These are phyloP conservation scores for Caloboletus inedulis DNA, from an alignment of 1,284 basidiomycete genomes.

Conservation along the genomic window DNA sequence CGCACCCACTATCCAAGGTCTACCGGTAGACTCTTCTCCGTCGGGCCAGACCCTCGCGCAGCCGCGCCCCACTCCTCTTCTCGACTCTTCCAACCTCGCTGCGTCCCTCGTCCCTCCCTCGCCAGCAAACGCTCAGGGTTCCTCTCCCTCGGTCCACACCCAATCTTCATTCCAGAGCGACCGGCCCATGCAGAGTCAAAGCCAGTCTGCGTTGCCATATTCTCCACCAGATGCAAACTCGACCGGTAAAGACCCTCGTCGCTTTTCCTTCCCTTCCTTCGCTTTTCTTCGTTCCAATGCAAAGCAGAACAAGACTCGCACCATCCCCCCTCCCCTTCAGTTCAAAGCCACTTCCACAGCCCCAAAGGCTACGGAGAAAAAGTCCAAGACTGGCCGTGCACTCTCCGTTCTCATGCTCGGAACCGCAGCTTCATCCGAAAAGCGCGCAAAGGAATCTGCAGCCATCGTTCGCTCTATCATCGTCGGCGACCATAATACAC, in stretches of 20 bases:
- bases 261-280: conserved; percentile 41
- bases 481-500: conserved; percentile 47
- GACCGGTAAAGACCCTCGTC: conserved; percentile 27
- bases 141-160: conserved; percentile 15
- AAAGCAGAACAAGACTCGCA: conserved; percentile 25
- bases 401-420: conserved; percentile 24
- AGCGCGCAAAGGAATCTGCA: conserved; percentile 62
- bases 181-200: conserved; percentile 24
- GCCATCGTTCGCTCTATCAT: conserved; percentile 63
- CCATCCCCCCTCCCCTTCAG: conserved; percentile 9
- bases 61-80: conserved; percentile 5
- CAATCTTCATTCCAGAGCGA: conserved; percentile 21
- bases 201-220: conserved; percentile 29
- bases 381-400: conserved; percentile 33
- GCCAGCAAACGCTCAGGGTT: background rate
- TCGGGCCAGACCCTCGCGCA: conserved; percentile 3
- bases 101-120: conserved; percentile 26
- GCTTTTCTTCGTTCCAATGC: conserved; percentile 34
- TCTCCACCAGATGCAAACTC: conserved; percentile 11
- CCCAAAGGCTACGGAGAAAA: conserved; percentile 32
- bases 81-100: conserved; percentile 20
- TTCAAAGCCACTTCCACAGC: conserved; percentile 2
- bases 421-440: conserved; percentile 42
- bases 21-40: background rate
- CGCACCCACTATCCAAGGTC: conserved; percentile 27